Evolutionary conservation across 176 grass and related monocot species (phyloP).

Genomic region (Carex kokanica): DNA sequence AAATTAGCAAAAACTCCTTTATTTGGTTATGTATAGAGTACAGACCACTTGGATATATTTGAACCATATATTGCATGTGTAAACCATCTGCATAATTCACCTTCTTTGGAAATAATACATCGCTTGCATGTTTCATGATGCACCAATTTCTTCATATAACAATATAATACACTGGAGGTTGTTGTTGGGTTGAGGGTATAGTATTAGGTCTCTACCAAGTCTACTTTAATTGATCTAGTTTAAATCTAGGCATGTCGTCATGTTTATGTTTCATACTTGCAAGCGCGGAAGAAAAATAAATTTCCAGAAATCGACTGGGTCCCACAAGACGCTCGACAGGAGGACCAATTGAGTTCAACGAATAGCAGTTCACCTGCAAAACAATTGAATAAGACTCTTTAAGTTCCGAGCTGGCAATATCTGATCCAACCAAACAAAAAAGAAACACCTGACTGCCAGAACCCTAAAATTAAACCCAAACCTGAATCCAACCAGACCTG

Average conservation of each 20-base stretch:
- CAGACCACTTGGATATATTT: not conserved
- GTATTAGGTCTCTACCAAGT: not conserved
- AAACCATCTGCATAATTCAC: not conserved
- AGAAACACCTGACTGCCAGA: not conserved
- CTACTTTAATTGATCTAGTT: not conserved
- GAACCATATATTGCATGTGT: not conserved
- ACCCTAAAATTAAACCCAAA: not conserved
- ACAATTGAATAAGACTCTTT: not conserved
- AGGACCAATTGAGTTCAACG: constrained; percentile 88
- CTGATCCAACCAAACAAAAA: not conserved
- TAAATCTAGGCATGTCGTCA: not conserved
- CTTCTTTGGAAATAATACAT: not conserved
- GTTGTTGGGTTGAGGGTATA: not conserved
- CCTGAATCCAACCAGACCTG: not conserved
- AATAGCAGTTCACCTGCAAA: constrained; percentile 87
- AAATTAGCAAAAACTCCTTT: not conserved
- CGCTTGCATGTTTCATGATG: not conserved
- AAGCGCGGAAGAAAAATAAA: constrained; percentile 79
- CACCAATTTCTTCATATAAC: not conserved
- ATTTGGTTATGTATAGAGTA: not conserved
- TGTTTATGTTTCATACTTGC: constrained; percentile 44
- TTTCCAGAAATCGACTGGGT: constrained; percentile 58
- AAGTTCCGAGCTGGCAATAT: not conserved
- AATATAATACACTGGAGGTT: not conserved
- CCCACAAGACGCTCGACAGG: constrained; percentile 67